phyloP scores from a whole-genome alignment of 2,329 filamentous ascomycete species.

The Fusarium vanettenii region DNA sequence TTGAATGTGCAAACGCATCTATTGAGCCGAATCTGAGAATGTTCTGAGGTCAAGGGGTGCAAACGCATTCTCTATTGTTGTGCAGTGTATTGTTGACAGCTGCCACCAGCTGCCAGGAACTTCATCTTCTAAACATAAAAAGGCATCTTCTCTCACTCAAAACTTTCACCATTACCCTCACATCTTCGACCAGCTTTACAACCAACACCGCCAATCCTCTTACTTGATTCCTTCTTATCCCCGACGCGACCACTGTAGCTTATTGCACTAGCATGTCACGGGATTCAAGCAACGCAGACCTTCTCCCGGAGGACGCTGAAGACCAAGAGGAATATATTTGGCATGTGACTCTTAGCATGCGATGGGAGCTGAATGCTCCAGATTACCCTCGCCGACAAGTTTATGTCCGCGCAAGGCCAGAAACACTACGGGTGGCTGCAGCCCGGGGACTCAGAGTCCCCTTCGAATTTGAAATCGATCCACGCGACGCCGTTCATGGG shows the following conservation, averaged over 20 bases:
- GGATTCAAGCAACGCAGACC: neutral
- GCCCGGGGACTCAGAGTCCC: neutral
- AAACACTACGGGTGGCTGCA: neutral
- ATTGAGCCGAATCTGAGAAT: neutral
- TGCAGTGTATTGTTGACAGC: neutral
- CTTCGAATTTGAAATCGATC: neutral
- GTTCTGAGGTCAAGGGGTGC: neutral
- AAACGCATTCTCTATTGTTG: neutral
- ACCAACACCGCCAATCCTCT: neutral
- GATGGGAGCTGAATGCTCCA: neutral
- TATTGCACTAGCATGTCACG: neutral
- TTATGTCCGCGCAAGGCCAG: accelerated
- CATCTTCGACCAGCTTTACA: neutral
- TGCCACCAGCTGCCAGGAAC: neutral
- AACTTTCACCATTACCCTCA: neutral
- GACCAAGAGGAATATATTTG: neutral
- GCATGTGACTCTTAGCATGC: neutral
- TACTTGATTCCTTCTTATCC: neutral
- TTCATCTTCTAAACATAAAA: neutral
- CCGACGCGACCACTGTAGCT: neutral
- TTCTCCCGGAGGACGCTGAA: neutral
- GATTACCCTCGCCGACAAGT: neutral
- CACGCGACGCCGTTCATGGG: neutral
- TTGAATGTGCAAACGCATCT: neutral
- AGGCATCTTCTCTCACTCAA: neutral